A percentile compares a stretch with the other conserved stretches of the same genome.
Conservation (phyloP, 768 basidiomycete species). For the Fomitopsis serialis region DNA sequence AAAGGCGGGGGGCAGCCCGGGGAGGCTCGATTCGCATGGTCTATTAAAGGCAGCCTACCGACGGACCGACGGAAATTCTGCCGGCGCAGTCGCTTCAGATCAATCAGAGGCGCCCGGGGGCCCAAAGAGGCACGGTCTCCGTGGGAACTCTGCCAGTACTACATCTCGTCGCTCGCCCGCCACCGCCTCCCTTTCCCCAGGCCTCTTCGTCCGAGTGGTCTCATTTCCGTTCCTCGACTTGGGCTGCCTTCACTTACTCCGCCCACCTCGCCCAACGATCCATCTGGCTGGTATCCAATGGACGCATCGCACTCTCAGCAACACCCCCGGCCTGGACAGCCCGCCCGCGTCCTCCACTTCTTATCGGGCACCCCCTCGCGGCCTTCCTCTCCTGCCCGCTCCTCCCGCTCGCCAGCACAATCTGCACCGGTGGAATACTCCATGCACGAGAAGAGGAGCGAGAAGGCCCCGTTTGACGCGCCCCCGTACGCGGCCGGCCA, state of each 20-base stretch:
- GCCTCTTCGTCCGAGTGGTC: slow-evolving; percentile 5
- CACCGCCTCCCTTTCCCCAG: neutral
- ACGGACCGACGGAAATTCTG: neutral
- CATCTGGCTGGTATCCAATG: slow-evolving; percentile 22
- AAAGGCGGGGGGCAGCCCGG: too few relatives aligned
- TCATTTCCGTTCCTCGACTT: slow-evolving; percentile 1
- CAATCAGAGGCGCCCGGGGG: neutral
- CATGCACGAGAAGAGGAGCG: slow-evolving; percentile 17
- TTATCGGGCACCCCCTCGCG: slow-evolving; percentile 5
- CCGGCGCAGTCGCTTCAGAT: slow-evolving; percentile 3
- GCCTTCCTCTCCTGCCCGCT: slow-evolving; percentile 4
- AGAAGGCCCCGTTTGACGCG: neutral
- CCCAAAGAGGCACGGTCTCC: neutral
- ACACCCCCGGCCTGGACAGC: slow-evolving; percentile 16
- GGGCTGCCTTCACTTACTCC: slow-evolving; percentile 9
- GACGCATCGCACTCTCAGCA: slow-evolving; percentile 13
- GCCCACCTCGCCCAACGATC: slow-evolving; percentile 1
- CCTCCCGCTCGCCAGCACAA: neutral
- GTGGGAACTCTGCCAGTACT: slow-evolving; percentile 1
- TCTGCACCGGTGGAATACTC: neutral
- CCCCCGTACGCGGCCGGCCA: neutral
- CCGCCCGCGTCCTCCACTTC: slow-evolving; percentile 11
- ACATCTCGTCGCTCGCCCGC: neutral
- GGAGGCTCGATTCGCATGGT: neutral
- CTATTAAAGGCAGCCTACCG: neutral